Evolutionary conservation across 352 stramenopile genomes (phyloP), one percentile per base, ranked within the genome.

Genomic region (Globisporangium radiosum): DNA sequence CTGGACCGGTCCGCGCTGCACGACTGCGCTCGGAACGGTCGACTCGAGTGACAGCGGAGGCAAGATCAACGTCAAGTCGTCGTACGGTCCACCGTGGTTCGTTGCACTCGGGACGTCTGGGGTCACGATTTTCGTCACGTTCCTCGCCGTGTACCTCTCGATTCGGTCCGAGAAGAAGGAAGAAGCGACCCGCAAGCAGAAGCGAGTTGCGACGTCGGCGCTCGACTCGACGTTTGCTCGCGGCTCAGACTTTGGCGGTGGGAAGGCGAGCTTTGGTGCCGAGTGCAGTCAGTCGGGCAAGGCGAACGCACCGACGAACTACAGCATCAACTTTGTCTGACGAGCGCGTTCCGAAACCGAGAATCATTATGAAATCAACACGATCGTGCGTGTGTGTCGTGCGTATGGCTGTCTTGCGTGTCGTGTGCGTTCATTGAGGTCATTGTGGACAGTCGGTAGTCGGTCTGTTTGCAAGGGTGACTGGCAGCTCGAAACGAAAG

Each of bases 1-100:
- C 2, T 86, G 76, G 76, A 67, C 64, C 5, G 76, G 76, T 5
- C 76, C 76, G 39, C 76, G 76, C 13, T 86, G 76, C 53, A 79
- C 79, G n/a, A 40, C 65, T 11, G 14, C 62, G 9, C 10, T 54
- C 14, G 42, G 54, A 6, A 54, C 52, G 4, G 45, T 55, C 19
- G 48, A 54, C 40, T 49, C 14, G 14, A 62, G 44, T 38, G 50
- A 62, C n/a, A 36, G 39, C 48, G 13, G 14, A n/a, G 25, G 25
- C 25, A 44, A 38, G 13, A 50, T 51, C 15, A 62, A 44, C 55
- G 44, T 60, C 55, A 60, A 47, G 45, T 60, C 55, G 17, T 63
- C 58, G 45, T 63, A 63, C 58, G 58, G 58, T 17, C 58, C 58
- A 1, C 52, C 58, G 15, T 63, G 47, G 56, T 62, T 52, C 40